Base-by-base conservation (phyloP, 305 asterid species). In the Fraxinus xanthoxyloides region DNA sequence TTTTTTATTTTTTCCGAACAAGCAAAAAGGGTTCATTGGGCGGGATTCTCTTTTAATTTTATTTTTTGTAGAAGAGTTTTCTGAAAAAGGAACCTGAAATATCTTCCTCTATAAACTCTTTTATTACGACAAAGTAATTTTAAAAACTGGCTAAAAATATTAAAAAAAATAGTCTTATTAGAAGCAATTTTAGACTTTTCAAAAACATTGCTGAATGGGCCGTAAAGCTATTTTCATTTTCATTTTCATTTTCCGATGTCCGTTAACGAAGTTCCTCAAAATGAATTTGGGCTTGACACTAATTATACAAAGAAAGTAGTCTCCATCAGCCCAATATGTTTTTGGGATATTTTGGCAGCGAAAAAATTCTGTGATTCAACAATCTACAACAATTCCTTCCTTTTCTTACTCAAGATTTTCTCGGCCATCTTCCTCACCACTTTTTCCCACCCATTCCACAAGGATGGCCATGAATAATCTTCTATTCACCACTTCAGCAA, bases 401-500 rank as follows among this genome's bases (percentile, higher is more conserved):
- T 3, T 12, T 13, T 46, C 1, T 46, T 8, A 28, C 56, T 3
- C 56, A 0, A 46, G 80, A 76, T 77, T 70, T 15, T 65, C 67
- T 76, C 38, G 89, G 83, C 82, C 88, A 80, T 83, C 79, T 76
- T 73, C 84, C 24, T 51, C 63, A 46, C n/a, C 7, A 46, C 56
- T 26, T 13, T 26, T 13, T 28, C 36, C 35, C 1, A 15, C 56
- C 56, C 19, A 74, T 46, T 79, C 83, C 32, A 12, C 54, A 70
- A 80, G 82, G 78, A 92, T 91, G 95, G 91, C 93, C 79, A 79
- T 88, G 84, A 80, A 81, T 86, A 87, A 86, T 84, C 90, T 89
- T 26, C 75, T 87, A 69, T 90, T 88, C 81, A 28, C 78, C 76
- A 82, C 87, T 19, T 78, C 88, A 63, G 76, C 85, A 10, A 21